Evolutionary conservation across 2,329 filamentous ascomycete genomes (phyloP).

Genomic region (Clonostachys rhizophaga): DNA sequence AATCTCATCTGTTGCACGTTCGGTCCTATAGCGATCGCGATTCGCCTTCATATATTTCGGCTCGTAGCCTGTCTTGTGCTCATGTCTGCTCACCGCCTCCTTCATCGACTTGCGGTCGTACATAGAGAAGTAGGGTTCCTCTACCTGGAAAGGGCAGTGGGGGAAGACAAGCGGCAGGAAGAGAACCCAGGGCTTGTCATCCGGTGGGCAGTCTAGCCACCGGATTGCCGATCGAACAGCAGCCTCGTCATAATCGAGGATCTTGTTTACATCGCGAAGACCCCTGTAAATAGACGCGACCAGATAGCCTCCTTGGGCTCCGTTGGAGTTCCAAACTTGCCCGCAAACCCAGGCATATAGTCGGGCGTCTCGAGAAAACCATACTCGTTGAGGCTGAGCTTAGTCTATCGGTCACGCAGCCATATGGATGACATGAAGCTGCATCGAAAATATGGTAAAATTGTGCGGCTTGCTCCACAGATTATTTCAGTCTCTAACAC

Average conservation of each 20-base stretch:
- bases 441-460: background rate
- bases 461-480: slow-evolving; percentile 30
- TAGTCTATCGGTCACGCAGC: no score
- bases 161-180: slow-evolving; percentile 37
- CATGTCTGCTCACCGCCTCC: background rate
- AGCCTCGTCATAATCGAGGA: slow-evolving; percentile 38
- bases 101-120: slow-evolving; percentile 27
- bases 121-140: slow-evolving; percentile 42
- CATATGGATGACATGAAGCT: background rate
- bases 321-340: slow-evolving; percentile 1
- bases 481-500: no score
- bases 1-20: slow-evolving; percentile 29
- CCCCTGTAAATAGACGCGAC: slow-evolving; percentile 32
- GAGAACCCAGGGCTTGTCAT: slow-evolving; percentile 32
- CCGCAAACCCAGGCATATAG: slow-evolving; percentile 20
- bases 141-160: slow-evolving; percentile 39
- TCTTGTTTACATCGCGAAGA: slow-evolving; percentile 23
- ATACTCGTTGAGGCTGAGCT: slow-evolving; percentile 37
- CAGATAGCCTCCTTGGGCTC: slow-evolving; percentile 26
- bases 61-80: slow-evolving; percentile 31
- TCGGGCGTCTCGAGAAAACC: slow-evolving; percentile 33
- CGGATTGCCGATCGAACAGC: slow-evolving; percentile 30
- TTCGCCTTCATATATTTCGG: slow-evolving; percentile 33
- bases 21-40: slow-evolving; percentile 28
- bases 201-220: slow-evolving; percentile 36